Evolutionary conservation across 768 basidiomycete species (phyloP), one percentile per base, ranked within the genome.

Genomic region (Suillus brevipes): DNA sequence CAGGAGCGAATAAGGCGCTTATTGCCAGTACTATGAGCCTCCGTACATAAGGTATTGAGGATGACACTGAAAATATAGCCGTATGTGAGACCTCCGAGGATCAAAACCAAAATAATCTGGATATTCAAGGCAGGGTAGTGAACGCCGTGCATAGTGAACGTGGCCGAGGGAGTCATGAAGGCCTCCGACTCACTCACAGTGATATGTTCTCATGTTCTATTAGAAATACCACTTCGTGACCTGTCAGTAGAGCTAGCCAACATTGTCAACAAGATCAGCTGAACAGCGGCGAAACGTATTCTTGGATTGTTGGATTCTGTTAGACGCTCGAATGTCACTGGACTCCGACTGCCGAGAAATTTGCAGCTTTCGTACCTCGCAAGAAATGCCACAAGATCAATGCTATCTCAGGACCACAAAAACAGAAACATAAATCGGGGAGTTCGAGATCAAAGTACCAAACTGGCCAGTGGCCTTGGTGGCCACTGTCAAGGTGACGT

Each of bases 61-160:
- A 56, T 56, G 18, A 25, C 61, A 53, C 61, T 56, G n/a, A 62
- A 61, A 37, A 49, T 34, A 55, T 56, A 62, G 18, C 49, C 49
- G 25, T 62, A 62, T 28, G 49, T 56, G 40, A 62, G 34, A 38
- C 49, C 56, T 62, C 49, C 49, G 12, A 62, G 47, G 23, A 34
- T 62, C 23, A 62, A 37, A n/a, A 52, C 10, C n/a, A n/a, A n/a
- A n/a, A n/a, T n/a, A n/a, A n/a, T n/a, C 34, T 20, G 61, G 34
- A 56, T 62, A 50, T 62, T 62, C 16, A 28, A 61, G 37, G 45
- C 28, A 45, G n/a, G 60, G 23, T 62, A 55, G n/a, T 55, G 50
- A 53, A 49, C 61, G 37, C 38, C 23, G 34, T 13, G n/a, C 38
- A 53, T 37, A n/a, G 25, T 25, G 45, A 34, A 12, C 14, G 38